A percentile compares a stretch with the other conserved stretches of the same genome.
Evolutionary conservation across 2,329 filamentous ascomycete species (phyloP).

Genomic region (Claviceps sp.): DNA sequence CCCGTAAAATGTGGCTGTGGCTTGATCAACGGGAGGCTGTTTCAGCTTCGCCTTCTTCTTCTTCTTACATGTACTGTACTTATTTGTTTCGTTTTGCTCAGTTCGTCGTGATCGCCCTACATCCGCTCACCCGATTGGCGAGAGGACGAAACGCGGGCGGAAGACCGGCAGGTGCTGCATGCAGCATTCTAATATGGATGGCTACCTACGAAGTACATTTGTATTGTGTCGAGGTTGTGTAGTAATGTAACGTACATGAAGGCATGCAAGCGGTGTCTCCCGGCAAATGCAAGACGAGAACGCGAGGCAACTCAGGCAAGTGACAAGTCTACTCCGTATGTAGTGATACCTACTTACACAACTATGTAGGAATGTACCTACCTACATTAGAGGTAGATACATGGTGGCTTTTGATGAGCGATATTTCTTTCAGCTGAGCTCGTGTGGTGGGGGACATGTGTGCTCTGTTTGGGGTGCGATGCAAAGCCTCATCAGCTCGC

Average conservation of each 20-base stretch:
- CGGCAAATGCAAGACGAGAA: too few species aligned
- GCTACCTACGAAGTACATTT: too few species aligned
- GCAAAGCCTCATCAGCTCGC: slow-evolving; percentile 5
- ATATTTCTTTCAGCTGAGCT: slow-evolving; percentile 2
- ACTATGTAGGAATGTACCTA: too few species aligned
- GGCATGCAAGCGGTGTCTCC: too few species aligned
- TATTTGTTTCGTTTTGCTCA: not conserved
- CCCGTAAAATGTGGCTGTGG: too few species aligned
- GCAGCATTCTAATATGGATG: not conserved
- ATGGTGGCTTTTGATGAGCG: not conserved
- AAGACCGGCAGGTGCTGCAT: not conserved
- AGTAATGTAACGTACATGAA: too few species aligned
- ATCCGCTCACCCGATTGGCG: not conserved
- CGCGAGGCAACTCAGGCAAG: too few species aligned
- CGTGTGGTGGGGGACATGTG: slow-evolving; percentile 1
- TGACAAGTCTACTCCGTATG: too few species aligned
- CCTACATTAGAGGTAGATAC: not conserved
- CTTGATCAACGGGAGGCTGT: not conserved
- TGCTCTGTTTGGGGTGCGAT: slow-evolving; percentile 1
- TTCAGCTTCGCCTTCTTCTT: not conserved
- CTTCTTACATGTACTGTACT: not conserved
- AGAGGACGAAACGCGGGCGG: not conserved
- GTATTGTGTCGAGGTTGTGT: too few species aligned
- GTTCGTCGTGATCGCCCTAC: not conserved
- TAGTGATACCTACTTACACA: too few species aligned